Conservation (phyloP, 176 grass and related monocot species). For the Canna indica region DNA sequence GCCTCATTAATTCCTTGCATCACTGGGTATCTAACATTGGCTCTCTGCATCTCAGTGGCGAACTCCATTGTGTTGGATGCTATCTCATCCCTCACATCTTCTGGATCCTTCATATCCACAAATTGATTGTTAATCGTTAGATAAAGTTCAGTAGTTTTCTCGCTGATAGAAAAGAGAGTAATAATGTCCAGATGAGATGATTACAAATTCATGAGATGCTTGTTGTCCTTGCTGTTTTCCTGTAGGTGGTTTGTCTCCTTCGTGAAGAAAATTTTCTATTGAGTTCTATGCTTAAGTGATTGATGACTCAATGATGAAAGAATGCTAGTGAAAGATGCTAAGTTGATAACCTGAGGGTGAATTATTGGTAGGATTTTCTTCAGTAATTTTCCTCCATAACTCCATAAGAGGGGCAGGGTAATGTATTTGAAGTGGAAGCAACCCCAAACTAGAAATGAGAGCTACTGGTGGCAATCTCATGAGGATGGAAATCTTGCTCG, state of each 20-base stretch:
- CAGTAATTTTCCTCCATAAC: conserved; percentile 51
- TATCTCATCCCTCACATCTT: conserved; percentile 34
- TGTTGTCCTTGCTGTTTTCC: conserved; percentile 35
- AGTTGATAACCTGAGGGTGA: conserved; percentile 40
- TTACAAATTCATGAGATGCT: conserved; percentile 33
- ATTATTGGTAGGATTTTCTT: conserved; percentile 25
- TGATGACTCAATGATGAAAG: conserved; percentile 4
- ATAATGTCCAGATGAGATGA: neutral
- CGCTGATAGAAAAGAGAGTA: neutral
- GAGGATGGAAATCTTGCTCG: conserved; percentile 40
- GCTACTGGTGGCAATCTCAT: conserved; percentile 54
- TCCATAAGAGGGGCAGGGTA: conserved; percentile 58
- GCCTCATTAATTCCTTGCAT: conserved; percentile 27
- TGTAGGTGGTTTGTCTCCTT: conserved; percentile 30
- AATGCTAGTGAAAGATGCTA: too few relatives aligned
- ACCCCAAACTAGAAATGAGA: conserved; percentile 37
- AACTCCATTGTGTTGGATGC: conserved; percentile 31
- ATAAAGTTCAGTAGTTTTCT: too few relatives aligned
- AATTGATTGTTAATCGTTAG: conserved; percentile 15
- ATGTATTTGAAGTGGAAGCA: conserved; percentile 34
- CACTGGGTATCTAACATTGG: conserved; percentile 27
- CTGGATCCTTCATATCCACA: conserved; percentile 43
- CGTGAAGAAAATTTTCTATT: conserved; percentile 15
- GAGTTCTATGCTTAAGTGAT: conserved; percentile 14
- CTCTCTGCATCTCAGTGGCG: conserved; percentile 51